These are phyloP conservation scores for Prillingera fragicola DNA, from an alignment of 1,284 basidiomycete species.

Conservation along the genomic window DNA sequence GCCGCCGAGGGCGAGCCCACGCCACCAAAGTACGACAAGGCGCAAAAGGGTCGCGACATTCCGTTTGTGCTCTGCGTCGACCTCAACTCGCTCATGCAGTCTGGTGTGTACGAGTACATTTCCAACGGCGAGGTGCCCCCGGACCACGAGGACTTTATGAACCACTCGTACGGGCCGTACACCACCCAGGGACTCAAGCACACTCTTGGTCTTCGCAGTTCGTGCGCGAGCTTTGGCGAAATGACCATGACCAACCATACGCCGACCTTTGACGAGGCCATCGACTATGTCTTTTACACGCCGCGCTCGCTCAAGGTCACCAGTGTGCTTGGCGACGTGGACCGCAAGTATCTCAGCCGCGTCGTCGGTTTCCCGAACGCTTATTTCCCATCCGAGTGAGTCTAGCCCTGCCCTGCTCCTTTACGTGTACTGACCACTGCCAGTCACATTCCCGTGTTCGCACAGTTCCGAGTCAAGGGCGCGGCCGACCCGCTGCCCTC, in stretches of 20 bases:
- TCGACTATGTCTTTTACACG: constrained; percentile 95
- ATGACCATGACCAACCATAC: constrained; percentile 85
- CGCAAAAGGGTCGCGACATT: constrained; percentile 59
- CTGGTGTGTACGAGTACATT: constrained; percentile 90
- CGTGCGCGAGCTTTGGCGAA: constrained; percentile 66
- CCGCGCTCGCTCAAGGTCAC: constrained; percentile 72
- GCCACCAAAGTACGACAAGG: constrained; percentile 39
- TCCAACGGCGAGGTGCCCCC: constrained; percentile 64
- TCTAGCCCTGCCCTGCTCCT: constrained; percentile 35
- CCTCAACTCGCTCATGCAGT: constrained; percentile 83
- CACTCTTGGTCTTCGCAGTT: constrained; percentile 72
- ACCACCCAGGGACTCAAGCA: constrained; percentile 85
- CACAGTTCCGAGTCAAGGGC: constrained; percentile 47
- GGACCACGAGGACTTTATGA: constrained; percentile 88
- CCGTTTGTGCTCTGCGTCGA: constrained; percentile 89
- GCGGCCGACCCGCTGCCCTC: constrained; percentile 53
- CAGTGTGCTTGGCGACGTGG: constrained; percentile 82
- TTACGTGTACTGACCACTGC: constrained; percentile 18
- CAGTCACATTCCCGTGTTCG: constrained; percentile 49
- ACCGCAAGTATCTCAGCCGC: constrained; percentile 77
- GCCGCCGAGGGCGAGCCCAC: constrained; percentile 16
- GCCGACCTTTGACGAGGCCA: constrained; percentile 71
- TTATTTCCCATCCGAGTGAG: constrained; percentile 92
- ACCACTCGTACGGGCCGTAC: constrained; percentile 84
- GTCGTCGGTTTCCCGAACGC: constrained; percentile 95